Evolutionary conservation across 768 basidiomycete species (phyloP).

Genomic region (Cyclocybe cylindracea): DNA sequence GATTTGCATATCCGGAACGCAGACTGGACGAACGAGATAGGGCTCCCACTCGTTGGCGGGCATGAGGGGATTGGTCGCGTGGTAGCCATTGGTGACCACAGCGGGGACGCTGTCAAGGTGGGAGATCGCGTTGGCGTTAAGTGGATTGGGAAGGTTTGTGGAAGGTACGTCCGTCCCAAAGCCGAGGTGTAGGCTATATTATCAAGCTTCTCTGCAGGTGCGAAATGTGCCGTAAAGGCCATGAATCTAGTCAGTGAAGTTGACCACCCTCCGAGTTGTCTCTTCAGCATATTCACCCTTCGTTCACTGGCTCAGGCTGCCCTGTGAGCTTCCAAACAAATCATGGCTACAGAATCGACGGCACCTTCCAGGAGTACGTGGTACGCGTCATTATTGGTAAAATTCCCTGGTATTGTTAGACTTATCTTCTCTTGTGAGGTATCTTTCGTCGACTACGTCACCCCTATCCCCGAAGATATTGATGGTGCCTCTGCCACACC

Average conservation of each 20-base stretch:
- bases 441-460: constrained; percentile 67
- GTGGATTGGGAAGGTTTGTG: constrained; percentile 51
- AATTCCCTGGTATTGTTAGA: neutral
- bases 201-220: constrained; percentile 38
- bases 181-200: too few relatives aligned
- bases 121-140: constrained; percentile 83
- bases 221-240: constrained; percentile 69
- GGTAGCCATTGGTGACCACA: constrained; percentile 74
- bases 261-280: neutral
- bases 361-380: constrained; percentile 69
- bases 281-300: neutral
- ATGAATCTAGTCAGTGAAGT: constrained; percentile 42
- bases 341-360: constrained; percentile 68
- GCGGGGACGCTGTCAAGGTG: constrained; percentile 52
- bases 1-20: constrained; percentile 69
- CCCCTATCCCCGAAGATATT: constrained; percentile 70
- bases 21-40: constrained; percentile 63
- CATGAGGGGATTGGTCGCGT: constrained; percentile 81
- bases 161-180: constrained; percentile 26
- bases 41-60: constrained; percentile 66
- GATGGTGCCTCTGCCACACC: constrained; percentile 66
- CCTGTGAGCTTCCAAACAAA: constrained; percentile 33
- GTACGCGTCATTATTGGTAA: constrained; percentile 29
- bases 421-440: constrained; percentile 33
- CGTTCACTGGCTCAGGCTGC: constrained; percentile 40